Percentiles rank a stretch among this genome's conserved stretches.
Evolutionary conservation across 805 yeast species (phyloP).

Genomic region (Scheffersomyces stipitis): DNA sequence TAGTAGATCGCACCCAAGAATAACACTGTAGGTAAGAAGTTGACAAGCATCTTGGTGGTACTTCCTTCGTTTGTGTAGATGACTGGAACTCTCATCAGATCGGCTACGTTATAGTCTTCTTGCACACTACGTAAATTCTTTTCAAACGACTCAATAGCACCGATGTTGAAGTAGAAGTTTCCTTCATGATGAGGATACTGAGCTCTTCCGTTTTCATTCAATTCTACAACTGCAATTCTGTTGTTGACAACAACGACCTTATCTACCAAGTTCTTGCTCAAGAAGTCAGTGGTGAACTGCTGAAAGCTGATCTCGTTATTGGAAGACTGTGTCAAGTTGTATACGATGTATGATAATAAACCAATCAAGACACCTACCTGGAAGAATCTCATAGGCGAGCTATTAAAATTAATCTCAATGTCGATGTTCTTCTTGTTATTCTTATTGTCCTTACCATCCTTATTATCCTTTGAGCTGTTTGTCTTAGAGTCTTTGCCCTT

Average conservation of each 20-base stretch:
- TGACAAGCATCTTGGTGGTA: slow-evolving; percentile 58
- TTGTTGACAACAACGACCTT: slow-evolving; percentile 76
- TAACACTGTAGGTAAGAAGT: slow-evolving; percentile 84
- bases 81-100: slow-evolving; percentile 74
- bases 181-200: slow-evolving; percentile 34
- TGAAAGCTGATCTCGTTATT: slow-evolving; percentile 78
- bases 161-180: slow-evolving; percentile 65
- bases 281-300: slow-evolving; percentile 73
- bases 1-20: slow-evolving; percentile 88
- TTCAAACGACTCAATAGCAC: slow-evolving; percentile 88
- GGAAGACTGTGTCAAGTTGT: slow-evolving; percentile 16
- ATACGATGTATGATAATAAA: slow-evolving; percentile 22
- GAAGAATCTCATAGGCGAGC: slow-evolving; percentile 24
- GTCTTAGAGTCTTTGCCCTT: slow-evolving; percentile 7
- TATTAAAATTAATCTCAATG: slow-evolving; percentile 23
- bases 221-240: slow-evolving; percentile 66
- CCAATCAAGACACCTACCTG: slow-evolving; percentile 34
- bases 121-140: slow-evolving; percentile 74
- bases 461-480: slow-evolving; percentile 2
- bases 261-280: slow-evolving; percentile 76
- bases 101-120: slow-evolving; percentile 60
- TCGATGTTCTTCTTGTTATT: slow-evolving; percentile 15
- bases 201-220: slow-evolving; percentile 61
- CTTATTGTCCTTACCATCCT: slow-evolving; percentile 9
- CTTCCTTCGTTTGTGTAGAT: slow-evolving; percentile 73